Percentiles rank a stretch among this genome's conserved stretches.
phyloP scores from a whole-genome alignment of 495 filamentous ascomycete genomes.

The Aspergillus hancockii region DNA sequence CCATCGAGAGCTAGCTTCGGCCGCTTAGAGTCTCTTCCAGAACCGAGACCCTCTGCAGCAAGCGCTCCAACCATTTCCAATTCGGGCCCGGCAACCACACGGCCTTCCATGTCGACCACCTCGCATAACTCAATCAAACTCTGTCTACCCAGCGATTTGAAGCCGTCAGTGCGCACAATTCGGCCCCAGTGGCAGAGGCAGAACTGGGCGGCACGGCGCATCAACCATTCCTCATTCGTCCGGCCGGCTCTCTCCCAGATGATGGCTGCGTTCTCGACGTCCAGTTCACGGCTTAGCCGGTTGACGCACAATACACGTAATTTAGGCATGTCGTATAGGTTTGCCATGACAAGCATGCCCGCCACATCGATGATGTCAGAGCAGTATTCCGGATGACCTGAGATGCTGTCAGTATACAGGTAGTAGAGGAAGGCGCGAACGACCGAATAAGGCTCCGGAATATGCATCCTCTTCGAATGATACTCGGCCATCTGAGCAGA shows the following conservation, averaged over 20 bases:
- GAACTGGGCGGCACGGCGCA: slow-evolving; percentile 81
- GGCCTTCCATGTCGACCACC: slow-evolving; percentile 86
- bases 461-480: slow-evolving; percentile 94
- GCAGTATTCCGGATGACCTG: slow-evolving; percentile 61
- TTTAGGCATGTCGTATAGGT: slow-evolving; percentile 94
- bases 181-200: slow-evolving; percentile 94
- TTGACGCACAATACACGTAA: slow-evolving; percentile 88
- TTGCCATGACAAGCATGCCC: slow-evolving; percentile 95
- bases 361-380: slow-evolving; percentile 83
- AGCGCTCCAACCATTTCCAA: slow-evolving; percentile 76
- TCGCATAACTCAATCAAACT: slow-evolving; percentile 89
- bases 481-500: slow-evolving; percentile 94
- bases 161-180: slow-evolving; percentile 84
- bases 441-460: slow-evolving; percentile 91
- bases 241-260: slow-evolving; percentile 93
- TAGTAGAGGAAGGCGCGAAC: slow-evolving; percentile 96
- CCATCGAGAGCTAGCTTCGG: slow-evolving; percentile 53
- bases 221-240: slow-evolving; percentile 90
- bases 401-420: slow-evolving; percentile 92
- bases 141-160: slow-evolving; percentile 72
- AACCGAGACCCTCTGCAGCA: slow-evolving; percentile 56
- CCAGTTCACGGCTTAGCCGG: slow-evolving; percentile 82
- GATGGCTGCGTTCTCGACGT: slow-evolving; percentile 90
- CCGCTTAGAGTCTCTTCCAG: slow-evolving; percentile 41
- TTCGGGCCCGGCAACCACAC: slow-evolving; percentile 81